These are phyloP conservation scores for Staphylotrichum longicolle DNA, from an alignment of 495 filamentous ascomycete species.

Conservation along the genomic window DNA sequence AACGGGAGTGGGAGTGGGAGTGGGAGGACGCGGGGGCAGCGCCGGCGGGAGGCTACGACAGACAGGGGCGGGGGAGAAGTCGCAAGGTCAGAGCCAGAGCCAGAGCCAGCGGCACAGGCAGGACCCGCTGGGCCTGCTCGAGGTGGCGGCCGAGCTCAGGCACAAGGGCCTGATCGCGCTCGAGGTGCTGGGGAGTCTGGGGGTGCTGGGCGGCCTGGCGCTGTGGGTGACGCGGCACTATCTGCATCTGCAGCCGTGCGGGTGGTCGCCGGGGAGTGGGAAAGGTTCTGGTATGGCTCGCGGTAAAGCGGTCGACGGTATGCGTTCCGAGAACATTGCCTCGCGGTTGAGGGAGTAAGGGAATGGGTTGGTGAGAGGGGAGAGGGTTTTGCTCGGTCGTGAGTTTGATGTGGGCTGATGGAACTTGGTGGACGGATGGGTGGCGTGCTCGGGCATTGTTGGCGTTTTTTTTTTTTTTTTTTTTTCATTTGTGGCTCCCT, in stretches of 20 bases:
- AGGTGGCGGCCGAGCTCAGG: constrained; percentile 66
- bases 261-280: constrained; percentile 33
- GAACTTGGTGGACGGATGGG: too few relatives aligned
- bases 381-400: neutral
- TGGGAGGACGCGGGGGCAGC: neutral
- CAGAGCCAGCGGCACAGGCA: constrained; percentile 32
- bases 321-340: neutral
- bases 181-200: constrained; percentile 74
- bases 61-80: neutral
- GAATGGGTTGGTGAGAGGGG: neutral
- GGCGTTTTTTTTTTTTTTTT: too few relatives aligned
- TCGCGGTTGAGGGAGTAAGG: neutral
- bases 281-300: constrained; percentile 28
- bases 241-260: constrained; percentile 27
- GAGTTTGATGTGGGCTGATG: too few relatives aligned
- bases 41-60: neutral
- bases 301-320: neutral
- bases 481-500: too few relatives aligned
- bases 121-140: constrained; percentile 75
- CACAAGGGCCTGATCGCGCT: constrained; percentile 65
- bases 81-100: neutral
- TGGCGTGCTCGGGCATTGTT: too few relatives aligned
- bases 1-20: neutral
- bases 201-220: constrained; percentile 70
- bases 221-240: constrained; percentile 55